These are phyloP conservation scores for Suillus weaverae DNA, from an alignment of 768 basidiomycete genomes.

Conservation along the genomic window DNA sequence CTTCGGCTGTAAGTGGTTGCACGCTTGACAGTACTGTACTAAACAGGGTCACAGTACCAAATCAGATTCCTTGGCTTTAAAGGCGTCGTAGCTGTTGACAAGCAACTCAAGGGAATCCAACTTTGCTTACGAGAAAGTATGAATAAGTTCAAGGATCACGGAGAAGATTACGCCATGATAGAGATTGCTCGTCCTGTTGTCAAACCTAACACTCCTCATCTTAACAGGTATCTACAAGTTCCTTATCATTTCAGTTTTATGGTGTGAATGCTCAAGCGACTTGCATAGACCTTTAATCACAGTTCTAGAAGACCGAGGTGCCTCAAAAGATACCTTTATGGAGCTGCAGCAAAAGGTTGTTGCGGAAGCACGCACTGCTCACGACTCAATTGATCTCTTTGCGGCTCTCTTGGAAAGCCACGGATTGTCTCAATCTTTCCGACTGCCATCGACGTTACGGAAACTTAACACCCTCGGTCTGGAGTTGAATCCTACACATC, in stretches of 20 bases:
- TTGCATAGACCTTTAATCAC: conserved; percentile 64
- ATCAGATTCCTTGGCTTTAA: conserved; percentile 85
- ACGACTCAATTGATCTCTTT: conserved; percentile 54
- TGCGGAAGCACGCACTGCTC: conserved; percentile 55
- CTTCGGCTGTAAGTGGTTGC: conserved; percentile 56
- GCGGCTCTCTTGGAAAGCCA: conserved; percentile 49
- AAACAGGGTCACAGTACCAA: conserved; percentile 50
- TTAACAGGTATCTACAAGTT: conserved; percentile 60
- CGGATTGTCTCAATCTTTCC: conserved; percentile 45
- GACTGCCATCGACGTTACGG: conserved; percentile 51
- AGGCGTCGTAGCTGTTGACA: conserved; percentile 75
- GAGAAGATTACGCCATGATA: conserved; percentile 53
- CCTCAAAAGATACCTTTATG: conserved; percentile 56
- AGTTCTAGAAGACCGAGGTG: conserved; percentile 76
- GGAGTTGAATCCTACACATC: conserved; percentile 41
- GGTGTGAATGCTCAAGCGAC: background rate
- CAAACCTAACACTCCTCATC: conserved; percentile 58
- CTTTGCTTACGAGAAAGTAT: conserved; percentile 75
- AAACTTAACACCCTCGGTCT: conserved; percentile 48
- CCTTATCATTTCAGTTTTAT: background rate
- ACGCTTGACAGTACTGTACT: background rate
- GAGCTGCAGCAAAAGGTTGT: conserved; percentile 62
- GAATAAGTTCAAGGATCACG: conserved; percentile 66
- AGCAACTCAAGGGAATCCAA: conserved; percentile 48
- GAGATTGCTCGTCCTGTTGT: conserved; percentile 72